Base-by-base conservation (phyloP, 306 rosid genomes). In the Lathyrus tuberosus region DNA sequence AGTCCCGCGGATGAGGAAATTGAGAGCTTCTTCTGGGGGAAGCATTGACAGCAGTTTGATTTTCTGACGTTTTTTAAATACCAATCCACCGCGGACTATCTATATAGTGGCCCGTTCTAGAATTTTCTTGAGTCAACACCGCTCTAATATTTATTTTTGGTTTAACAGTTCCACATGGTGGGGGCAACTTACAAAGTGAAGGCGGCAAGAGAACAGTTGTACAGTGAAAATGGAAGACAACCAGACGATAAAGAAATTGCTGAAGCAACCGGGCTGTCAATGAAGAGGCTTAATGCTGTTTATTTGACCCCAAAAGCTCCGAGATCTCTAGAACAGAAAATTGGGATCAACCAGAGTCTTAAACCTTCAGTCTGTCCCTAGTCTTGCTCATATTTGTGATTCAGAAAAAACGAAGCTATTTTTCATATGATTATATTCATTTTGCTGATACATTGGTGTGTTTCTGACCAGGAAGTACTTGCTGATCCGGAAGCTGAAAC, bases 251-350 rank as follows among this genome's bases (percentile, higher is more conserved):
- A 80, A 88, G 95, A 94, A 80, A 74, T 94, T 33, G 98, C 97
- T 10, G 89, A 79, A 80, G 92, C 92, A 43, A 66, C 98, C 3
- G 97, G 98, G 46, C 83, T 94, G 57, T 88, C 98, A 18, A 94
- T 90, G 97, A 94, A 90, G 85, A 87, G 92, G 80, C 88, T 94
- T 62, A 69, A 66, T 80, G 92, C 97, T 17, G 98, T 94, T 28
- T 76, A 87, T 70, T 13, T 94, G 89, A 71, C 95, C 81, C 98
- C 98, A 37, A 90, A 94, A 83, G 89, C 98, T 77, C 97, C 97
- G 56, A 84, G 88, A 80, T 94, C 98, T 31, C 69, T 94, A 71
- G 98, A 94, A 42, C 97, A 88, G 78, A 94, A 94, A 76, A 75
- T 86, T 63, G 97, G 98, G 78, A 78, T 88, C 79, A 77, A 94